Evolutionary conservation across 306 rosid species (phyloP), one percentile per base, ranked within the genome.

Genomic region (Potentilla sterilis): DNA sequence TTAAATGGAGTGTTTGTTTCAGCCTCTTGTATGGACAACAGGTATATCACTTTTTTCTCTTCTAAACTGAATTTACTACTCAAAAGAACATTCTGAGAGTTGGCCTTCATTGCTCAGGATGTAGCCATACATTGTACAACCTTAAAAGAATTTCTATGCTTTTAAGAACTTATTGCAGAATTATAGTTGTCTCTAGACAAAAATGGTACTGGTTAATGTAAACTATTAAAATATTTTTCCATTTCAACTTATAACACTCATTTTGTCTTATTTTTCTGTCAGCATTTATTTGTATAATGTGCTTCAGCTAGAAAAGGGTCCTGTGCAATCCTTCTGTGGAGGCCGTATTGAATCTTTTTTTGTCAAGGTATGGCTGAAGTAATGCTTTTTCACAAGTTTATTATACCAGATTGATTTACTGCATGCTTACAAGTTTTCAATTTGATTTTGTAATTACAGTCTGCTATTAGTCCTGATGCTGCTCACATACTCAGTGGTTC

Each of bases 1-100:
- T 84, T 74, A 14, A 90, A 82, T 82, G 99, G 99, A 65, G 77
- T 91, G 72, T 80, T 85, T 72, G 85, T 96, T 76, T 84, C 97
- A 54, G 96, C 99, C 57, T 92, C 99, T 15, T 96, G 99, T 89
- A 92, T 89, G 97, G 97, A 96, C 81, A 88, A 82, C 80, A 84
- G 97, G 99, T 96, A 89, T 12, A 14, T 62, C 42, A 40, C 51
- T 34, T 64, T 52, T 80, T 51, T 18, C 15, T 52, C 15, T 74
- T 6, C 4, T 44, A 51, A 71, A 61, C 37, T 66, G 70, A 78
- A 38, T 46, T 78, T 75, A 37, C 9, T 47, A 19, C 51, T 67
- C 46, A 2, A 77, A 32, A 19, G 24, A 54, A 14, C 37, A 47
- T 46, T 55, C 46, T 16, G 68, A 38, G 34, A 61, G 21, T 15